Percentiles rank a stretch among this genome's conserved stretches.
Evolutionary conservation across 306 rosid species (phyloP).

Genomic region (Glycine soja): DNA sequence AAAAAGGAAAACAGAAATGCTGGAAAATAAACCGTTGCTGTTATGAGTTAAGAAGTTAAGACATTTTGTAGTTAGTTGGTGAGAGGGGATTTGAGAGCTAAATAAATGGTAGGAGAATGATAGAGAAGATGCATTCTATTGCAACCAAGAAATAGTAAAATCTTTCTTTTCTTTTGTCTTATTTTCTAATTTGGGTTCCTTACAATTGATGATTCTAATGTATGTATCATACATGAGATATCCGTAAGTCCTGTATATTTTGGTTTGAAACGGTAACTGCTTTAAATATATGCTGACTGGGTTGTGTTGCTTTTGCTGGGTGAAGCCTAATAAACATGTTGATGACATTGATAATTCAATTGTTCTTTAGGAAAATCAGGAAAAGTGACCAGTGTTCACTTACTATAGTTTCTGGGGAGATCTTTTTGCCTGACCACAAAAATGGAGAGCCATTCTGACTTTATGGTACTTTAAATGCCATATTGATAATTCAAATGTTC

Average conservation of each 20-base stretch:
- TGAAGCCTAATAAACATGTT: constrained; percentile 25
- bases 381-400: not conserved
- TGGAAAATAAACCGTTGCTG: constrained; percentile 13
- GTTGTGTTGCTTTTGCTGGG: constrained; percentile 10
- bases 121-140: not conserved
- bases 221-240: too few species aligned
- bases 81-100: not conserved
- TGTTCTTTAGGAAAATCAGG: constrained; percentile 18
- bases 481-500: not conserved
- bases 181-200: not conserved
- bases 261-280: not conserved
- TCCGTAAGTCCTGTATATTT: not conserved
- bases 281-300: not conserved
- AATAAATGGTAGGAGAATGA: not conserved
- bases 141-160: not conserved
- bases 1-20: not conserved
- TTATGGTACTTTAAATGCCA: not conserved
- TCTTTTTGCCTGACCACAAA: constrained; percentile 3
- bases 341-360: not conserved
- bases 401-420: constrained; percentile 21
- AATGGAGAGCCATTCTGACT: constrained; percentile 21
- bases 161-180: not conserved
- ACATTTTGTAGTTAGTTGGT: not conserved
- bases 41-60: not conserved
- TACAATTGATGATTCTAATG: not conserved